These are phyloP conservation scores for Epichloe scottii DNA, from an alignment of 2,329 filamentous ascomycete genomes.

Conservation along the genomic window DNA sequence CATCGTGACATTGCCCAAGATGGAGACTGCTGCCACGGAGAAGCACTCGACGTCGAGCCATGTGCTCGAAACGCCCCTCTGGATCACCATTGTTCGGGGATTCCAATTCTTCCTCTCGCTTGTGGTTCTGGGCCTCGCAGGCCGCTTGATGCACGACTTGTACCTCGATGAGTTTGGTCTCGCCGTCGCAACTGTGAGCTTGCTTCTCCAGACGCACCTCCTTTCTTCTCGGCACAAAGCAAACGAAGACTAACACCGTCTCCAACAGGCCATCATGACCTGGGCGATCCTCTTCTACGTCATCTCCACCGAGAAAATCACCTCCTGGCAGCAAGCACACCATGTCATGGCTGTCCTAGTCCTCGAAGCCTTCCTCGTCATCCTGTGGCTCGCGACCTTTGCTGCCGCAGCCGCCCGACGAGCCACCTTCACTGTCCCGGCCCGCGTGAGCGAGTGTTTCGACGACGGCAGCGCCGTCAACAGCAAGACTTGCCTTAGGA, in stretches of 20 bases:
- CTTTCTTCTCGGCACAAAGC: not conserved
- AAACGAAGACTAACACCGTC: slow-evolving; percentile 2
- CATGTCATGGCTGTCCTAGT: slow-evolving; percentile 31
- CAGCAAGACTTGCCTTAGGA: slow-evolving; percentile 23
- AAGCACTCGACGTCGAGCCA: slow-evolving; percentile 8
- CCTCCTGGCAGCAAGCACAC: slow-evolving; percentile 23
- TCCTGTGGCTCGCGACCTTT: slow-evolving; percentile 36
- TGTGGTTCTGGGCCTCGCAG: slow-evolving; percentile 30
- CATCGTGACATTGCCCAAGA: not conserved
- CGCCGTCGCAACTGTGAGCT: slow-evolving; percentile 27
- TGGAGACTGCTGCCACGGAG: not conserved
- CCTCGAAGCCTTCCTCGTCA: slow-evolving; percentile 29
- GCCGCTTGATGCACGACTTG: slow-evolving; percentile 25
- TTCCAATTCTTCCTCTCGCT: slow-evolving; percentile 30
- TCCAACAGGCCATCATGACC: slow-evolving; percentile 28
- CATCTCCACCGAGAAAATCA: slow-evolving; percentile 27
- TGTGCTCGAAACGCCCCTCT: slow-evolving; percentile 29
- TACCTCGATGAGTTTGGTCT: slow-evolving; percentile 29
- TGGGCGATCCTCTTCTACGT: slow-evolving; percentile 31
- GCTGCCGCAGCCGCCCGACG: slow-evolving; percentile 28
- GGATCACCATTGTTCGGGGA: slow-evolving; percentile 29
- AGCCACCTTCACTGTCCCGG: slow-evolving; percentile 21
- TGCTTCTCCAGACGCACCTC: not conserved
- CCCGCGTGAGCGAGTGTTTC: slow-evolving; percentile 19
- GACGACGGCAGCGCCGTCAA: slow-evolving; percentile 27